A percentile compares a stretch with the other conserved stretches of the same genome.
phyloP scores from a whole-genome alignment of 2,329 filamentous ascomycete species.

The Neopestalotiopsis rosae region DNA sequence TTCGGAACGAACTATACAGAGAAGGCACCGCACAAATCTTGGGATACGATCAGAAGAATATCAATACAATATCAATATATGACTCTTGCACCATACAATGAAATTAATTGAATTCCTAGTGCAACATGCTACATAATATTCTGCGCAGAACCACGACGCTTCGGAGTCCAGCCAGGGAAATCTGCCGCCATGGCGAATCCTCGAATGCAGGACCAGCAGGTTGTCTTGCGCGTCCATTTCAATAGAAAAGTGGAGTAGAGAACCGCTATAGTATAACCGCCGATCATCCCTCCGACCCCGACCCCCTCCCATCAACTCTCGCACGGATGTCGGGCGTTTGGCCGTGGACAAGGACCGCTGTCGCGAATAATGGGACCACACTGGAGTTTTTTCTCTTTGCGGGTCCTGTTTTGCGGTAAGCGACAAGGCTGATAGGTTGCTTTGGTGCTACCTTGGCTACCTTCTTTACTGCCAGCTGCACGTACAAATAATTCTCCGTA shows the following conservation, averaged over 20 bases:
- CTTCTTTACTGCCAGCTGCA: too few species aligned
- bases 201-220: background rate
- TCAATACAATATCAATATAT: background rate
- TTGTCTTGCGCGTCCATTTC: conserved; percentile 5
- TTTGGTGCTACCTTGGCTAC: background rate
- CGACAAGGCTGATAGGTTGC: background rate
- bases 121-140: background rate
- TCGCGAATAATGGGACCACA: background rate
- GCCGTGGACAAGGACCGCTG: conserved; percentile 2
- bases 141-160: background rate
- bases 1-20: too few species aligned
- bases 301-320: background rate
- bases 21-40: background rate
- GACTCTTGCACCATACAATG: background rate
- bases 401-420: background rate
- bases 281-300: background rate
- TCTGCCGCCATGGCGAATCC: background rate
- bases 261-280: background rate
- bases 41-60: background rate
- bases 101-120: background rate
- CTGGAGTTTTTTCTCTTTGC: background rate
- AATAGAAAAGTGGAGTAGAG: conserved; percentile 6
- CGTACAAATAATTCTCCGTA: too few species aligned
- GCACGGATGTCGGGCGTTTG: background rate
- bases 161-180: background rate